A percentile compares a stretch with the other conserved stretches of the same genome.
Evolutionary conservation across 2,329 filamentous ascomycete species (phyloP).

Genomic region (Dryadomyces sulphureus): DNA sequence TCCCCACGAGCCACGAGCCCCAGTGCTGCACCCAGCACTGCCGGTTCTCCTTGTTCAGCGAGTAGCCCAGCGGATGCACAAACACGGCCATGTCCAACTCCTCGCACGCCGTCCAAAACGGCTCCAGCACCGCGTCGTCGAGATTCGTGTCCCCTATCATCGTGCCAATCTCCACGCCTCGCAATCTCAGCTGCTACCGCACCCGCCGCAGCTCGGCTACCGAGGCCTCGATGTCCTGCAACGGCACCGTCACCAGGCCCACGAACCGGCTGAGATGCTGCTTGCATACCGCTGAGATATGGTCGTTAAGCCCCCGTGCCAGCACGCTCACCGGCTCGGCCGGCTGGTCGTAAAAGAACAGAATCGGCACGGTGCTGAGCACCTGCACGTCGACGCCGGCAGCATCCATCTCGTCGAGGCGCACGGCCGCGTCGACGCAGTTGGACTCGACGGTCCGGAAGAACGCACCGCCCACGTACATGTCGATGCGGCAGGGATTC

Average conservation of each 20-base stretch:
- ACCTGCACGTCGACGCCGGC: conserved; percentile 2
- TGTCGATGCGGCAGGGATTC: neutral
- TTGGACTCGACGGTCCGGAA: conserved; percentile 3
- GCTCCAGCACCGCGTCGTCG: neutral
- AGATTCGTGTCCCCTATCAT: neutral
- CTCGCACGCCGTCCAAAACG: conserved; percentile 1
- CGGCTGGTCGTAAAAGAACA: conserved; percentile 4
- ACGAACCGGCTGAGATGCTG: neutral
- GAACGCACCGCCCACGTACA: conserved; percentile 1
- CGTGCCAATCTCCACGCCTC: conserved; percentile 3
- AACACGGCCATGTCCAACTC: conserved; percentile 1
- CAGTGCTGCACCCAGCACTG: neutral
- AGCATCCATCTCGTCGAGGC: conserved; percentile 1
- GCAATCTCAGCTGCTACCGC: neutral
- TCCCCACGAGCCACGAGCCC: conserved; percentile 2
- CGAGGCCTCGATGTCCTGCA: neutral
- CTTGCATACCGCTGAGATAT: neutral
- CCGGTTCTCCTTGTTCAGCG: neutral
- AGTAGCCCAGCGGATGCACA: conserved; percentile 3
- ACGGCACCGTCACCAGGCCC: conserved; percentile 1
- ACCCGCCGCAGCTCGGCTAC: neutral
- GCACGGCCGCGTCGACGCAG: neutral
- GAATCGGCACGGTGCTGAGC: conserved; percentile 2
- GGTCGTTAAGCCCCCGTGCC: conserved; percentile 2
- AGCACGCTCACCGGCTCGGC: neutral